Evolutionary conservation across 768 basidiomycete genomes (phyloP).

Genomic region (Trametes gibbosa): DNA sequence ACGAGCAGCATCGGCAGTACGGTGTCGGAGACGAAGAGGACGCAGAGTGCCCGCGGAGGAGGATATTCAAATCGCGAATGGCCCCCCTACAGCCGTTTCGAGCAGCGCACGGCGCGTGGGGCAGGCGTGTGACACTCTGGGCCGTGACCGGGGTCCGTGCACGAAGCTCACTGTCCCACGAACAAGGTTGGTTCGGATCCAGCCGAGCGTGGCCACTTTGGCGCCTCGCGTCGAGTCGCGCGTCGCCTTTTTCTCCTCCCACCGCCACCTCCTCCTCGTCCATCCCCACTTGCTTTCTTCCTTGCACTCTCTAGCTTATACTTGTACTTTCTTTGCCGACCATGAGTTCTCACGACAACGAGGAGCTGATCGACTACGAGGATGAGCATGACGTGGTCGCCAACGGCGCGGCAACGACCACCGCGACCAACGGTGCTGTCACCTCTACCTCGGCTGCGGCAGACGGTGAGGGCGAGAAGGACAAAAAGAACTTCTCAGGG

Average conservation of each 20-base stretch:
- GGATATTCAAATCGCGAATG: background rate
- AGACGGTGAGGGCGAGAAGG: slow-evolving; percentile 60
- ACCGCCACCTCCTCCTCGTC: slow-evolving; percentile 23
- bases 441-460: slow-evolving; percentile 48
- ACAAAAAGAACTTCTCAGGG: slow-evolving; percentile 98
- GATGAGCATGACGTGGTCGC: slow-evolving; percentile 81
- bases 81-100: too few species aligned
- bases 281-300: slow-evolving; percentile 21
- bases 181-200: slow-evolving; percentile 6
- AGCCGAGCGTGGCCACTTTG: slow-evolving; percentile 12
- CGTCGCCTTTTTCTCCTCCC: slow-evolving; percentile 28
- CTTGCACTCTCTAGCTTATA: slow-evolving; percentile 30
- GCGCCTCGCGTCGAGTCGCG: slow-evolving; percentile 16
- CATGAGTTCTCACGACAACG: slow-evolving; percentile 85
- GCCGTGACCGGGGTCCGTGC: slow-evolving; percentile 21
- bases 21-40: background rate
- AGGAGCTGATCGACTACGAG: slow-evolving; percentile 94
- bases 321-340: slow-evolving; percentile 26
- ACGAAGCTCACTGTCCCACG: background rate
- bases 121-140: background rate
- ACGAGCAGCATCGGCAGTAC: too few species aligned
- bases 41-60: slow-evolving; percentile 5
- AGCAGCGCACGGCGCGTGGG: too few species aligned
- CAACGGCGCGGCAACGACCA: slow-evolving; percentile 46
- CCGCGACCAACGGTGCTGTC: slow-evolving; percentile 48